Base-by-base conservation (phyloP, 495 filamentous ascomycete genomes). In the Talaromyces thailandensis region DNA sequence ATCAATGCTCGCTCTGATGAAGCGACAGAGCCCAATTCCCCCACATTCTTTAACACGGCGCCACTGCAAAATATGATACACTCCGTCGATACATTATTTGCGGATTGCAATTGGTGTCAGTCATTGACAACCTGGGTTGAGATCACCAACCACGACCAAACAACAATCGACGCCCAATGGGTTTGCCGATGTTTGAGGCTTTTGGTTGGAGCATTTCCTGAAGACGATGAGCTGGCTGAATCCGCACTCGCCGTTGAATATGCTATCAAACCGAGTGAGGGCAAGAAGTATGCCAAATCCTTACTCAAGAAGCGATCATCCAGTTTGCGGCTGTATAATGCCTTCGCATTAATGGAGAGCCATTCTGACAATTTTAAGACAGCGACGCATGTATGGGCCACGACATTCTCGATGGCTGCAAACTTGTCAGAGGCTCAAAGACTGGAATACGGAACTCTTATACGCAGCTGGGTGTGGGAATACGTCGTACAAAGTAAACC, bases 391-490 rank as follows among this genome's bases (percentile, higher is more conserved):
- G 83, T 94, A n/a, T 84, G 91, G 68, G 70, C 79, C 11, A 86
- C 86, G 0, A 82, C 90, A 18, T 71, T 91, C 16, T 74, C 76
- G 4, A 84, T 87, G 82, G 77, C 76, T 56, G 69, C 69, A 37
- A 72, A 67, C 4, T 76, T 83, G 12, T 64, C 73, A 7, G 69
- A 73, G 14, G 45, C 55, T 14, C 71, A 79, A 45, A 68, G 67
- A 53, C 65, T 71, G n/a, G 73, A 83, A 40, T 66, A 64, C 23
- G 76, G 86, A 21, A 63, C 87, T 14, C 74, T 94, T 0, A 92
- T 86, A 83, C 83, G 78, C 55, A 85, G 81, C 6, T 92, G 89
- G 84, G 75, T 86, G 6, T 93, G 88, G 90, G 81, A 87, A 64
- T 74, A 82, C 11, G 70, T 96, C 18, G 72, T 65, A 11, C 71